Evolutionary conservation across 2,329 filamentous ascomycete genomes (phyloP).

Genomic region (Dothideomycetes sp.): DNA sequence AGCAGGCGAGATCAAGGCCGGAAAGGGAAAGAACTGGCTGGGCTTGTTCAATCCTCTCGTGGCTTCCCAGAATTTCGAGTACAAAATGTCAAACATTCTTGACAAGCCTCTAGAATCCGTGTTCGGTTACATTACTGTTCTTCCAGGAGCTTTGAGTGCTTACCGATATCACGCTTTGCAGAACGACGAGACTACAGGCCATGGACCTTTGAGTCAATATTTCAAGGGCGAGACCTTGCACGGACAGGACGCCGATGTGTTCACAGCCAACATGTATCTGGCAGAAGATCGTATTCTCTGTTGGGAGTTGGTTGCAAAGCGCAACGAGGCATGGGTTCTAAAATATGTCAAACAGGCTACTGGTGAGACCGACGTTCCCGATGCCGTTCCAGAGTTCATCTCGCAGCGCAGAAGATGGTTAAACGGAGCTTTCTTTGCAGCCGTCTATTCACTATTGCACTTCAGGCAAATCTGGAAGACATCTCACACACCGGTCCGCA

Average conservation of each 20-base stretch:
- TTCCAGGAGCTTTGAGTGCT: conserved; percentile 88
- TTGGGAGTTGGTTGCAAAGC: conserved; percentile 93
- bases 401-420: conserved; percentile 94
- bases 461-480: conserved; percentile 88
- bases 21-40: conserved; percentile 75
- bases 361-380: conserved; percentile 95
- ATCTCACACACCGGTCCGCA: conserved; percentile 81
- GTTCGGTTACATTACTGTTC: conserved; percentile 95
- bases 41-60: conserved; percentile 89
- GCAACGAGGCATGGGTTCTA: conserved; percentile 89
- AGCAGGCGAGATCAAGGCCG: conserved; percentile 95
- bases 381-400: conserved; percentile 91
- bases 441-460: conserved; percentile 93
- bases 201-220: conserved; percentile 92
- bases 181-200: conserved; percentile 91
- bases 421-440: conserved; percentile 97
- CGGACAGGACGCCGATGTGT: conserved; percentile 91
- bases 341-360: conserved; percentile 97
- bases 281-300: conserved; percentile 85
- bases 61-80: conserved; percentile 97
- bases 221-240: conserved; percentile 98
- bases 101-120: conserved; percentile 96
- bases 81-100: conserved; percentile 99
- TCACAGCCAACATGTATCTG: conserved; percentile 93
- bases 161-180: conserved; percentile 94